Conservation (phyloP, 345 rosid species). For the Corchorus capsularis region DNA sequence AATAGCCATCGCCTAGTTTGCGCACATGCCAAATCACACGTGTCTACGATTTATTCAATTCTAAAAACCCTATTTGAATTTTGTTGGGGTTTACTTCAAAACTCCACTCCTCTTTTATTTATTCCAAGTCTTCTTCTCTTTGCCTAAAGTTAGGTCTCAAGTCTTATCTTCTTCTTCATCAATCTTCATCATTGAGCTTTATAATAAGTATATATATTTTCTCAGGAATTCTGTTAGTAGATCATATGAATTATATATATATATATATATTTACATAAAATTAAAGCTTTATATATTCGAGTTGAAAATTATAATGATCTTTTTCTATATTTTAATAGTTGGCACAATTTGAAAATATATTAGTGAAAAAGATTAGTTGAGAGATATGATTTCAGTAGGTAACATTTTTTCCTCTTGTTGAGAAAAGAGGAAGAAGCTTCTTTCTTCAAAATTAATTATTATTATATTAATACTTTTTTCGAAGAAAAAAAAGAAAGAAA, state of each 20-base stretch:
- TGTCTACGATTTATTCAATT: not conserved
- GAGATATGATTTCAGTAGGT: too few relatives aligned
- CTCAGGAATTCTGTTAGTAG: not conserved
- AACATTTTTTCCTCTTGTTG: not conserved
- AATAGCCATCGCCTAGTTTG: not conserved
- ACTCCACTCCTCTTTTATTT: not conserved
- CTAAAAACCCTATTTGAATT: not conserved
- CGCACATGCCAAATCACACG: constrained; percentile 2
- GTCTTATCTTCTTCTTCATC: not conserved
- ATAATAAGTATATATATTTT: not conserved
- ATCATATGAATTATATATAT: not conserved
- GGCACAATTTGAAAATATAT: too few relatives aligned
- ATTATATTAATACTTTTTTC: too few relatives aligned
- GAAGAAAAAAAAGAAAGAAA: not conserved
- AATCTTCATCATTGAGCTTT: not conserved
- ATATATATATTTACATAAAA: not conserved
- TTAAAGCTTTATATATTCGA: not conserved
- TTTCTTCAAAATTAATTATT: not conserved
- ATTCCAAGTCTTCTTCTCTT: not conserved
- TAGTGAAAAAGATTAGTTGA: too few relatives aligned
- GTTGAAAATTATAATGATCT: not conserved
- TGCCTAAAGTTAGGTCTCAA: not conserved
- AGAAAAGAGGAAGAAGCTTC: not conserved
- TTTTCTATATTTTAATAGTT: not conserved
- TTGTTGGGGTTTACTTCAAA: too few relatives aligned